phyloP scores from a whole-genome alignment of 1,284 basidiomycete genomes.

The Volvariella volvacea region DNA sequence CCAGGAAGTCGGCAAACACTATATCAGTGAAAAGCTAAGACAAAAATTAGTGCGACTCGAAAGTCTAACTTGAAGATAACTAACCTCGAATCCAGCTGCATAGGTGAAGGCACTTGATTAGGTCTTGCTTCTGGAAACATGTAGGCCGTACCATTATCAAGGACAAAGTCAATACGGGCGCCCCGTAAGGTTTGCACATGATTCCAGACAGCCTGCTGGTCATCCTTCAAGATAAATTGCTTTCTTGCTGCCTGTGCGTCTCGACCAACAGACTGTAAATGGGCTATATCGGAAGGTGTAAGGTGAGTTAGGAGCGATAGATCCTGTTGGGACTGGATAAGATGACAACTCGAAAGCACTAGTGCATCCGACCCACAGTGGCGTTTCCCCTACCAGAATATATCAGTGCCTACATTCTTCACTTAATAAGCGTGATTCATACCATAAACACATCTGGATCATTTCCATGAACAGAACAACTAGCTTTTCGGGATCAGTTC shows the following conservation, averaged over 20 bases:
- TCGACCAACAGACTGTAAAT: slow-evolving; percentile 77
- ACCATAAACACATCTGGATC: slow-evolving; percentile 88
- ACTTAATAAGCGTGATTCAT: slow-evolving; percentile 10
- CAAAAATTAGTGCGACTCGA: no score
- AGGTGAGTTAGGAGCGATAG: slow-evolving; percentile 79
- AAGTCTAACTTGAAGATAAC: neutral
- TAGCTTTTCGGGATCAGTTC: slow-evolving; percentile 45
- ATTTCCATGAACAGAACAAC: slow-evolving; percentile 74
- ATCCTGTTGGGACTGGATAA: slow-evolving; percentile 40
- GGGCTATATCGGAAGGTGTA: slow-evolving; percentile 73
- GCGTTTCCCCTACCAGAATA: slow-evolving; percentile 63
- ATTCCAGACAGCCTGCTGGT: slow-evolving; percentile 74
- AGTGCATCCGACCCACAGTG: slow-evolving; percentile 38
- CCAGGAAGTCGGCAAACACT: slow-evolving; percentile 90
- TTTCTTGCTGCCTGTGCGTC: slow-evolving; percentile 70
- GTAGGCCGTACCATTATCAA: slow-evolving; percentile 75
- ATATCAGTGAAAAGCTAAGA: slow-evolving; percentile 85
- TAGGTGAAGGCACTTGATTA: slow-evolving; percentile 4
- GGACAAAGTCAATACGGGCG: slow-evolving; percentile 73
- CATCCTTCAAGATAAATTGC: slow-evolving; percentile 80
- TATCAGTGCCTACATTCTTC: neutral
- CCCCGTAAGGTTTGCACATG: slow-evolving; percentile 47
- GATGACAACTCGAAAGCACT: neutral
- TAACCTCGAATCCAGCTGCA: slow-evolving; percentile 83
- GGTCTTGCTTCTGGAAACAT: neutral